Percentiles rank a stretch among this genome's conserved stretches.
Evolutionary conservation across 2,329 filamentous ascomycete genomes (phyloP).

Genomic region (Endoconidiophora laricicola): DNA sequence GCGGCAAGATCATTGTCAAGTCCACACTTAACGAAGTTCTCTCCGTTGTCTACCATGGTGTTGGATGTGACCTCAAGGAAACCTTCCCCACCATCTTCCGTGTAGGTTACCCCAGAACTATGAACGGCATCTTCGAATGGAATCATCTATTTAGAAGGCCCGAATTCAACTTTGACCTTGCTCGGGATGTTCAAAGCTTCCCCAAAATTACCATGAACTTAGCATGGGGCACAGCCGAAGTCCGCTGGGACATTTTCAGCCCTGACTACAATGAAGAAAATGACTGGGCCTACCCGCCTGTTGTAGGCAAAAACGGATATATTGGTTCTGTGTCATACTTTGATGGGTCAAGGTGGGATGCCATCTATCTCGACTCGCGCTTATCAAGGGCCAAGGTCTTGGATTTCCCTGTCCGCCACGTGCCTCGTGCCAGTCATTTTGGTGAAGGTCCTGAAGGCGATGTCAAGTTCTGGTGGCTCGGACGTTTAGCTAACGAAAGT

Average conservation of each 20-base stretch:
- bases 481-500: conserved; percentile 17
- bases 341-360: not conserved
- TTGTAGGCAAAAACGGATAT: conserved; percentile 23
- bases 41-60: conserved; percentile 24
- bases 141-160: too few species aligned
- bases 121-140: not conserved
- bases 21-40: conserved; percentile 25
- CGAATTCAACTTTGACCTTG: conserved; percentile 9
- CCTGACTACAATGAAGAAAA: conserved; percentile 21
- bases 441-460: too few species aligned
- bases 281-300: conserved; percentile 21
- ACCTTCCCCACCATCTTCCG: conserved; percentile 7
- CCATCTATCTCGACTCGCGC: conserved; percentile 15
- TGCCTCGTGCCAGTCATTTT: too few species aligned
- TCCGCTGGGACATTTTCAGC: conserved; percentile 26
- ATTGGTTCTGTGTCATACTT: conserved; percentile 18
- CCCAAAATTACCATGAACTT: conserved; percentile 15
- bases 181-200: conserved; percentile 13
- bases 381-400: too few species aligned
- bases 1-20: conserved; percentile 26
- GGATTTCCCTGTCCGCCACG: too few species aligned
- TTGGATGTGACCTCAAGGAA: conserved; percentile 4
- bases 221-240: conserved; percentile 21
- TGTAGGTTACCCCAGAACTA: not conserved
- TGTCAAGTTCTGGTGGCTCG: conserved; percentile 17